A percentile compares a stretch with the other conserved stretches of the same genome.
Evolutionary conservation across 352 stramenopile genomes (phyloP).

Genomic region (Hyaloperonospora brassicae): DNA sequence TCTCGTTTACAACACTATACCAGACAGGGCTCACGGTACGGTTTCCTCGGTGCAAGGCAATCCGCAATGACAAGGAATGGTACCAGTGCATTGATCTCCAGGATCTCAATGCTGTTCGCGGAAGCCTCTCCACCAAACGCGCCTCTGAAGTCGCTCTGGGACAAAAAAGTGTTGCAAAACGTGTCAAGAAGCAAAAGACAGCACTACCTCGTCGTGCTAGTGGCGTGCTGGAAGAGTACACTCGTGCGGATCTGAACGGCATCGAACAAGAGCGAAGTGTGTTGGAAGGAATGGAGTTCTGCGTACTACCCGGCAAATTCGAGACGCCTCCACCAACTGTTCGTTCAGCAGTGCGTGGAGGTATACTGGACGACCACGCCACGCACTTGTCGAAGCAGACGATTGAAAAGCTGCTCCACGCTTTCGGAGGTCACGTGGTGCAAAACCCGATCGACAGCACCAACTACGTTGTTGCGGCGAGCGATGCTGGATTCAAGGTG

Average conservation of each 20-base stretch:
- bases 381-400: conserved; percentile 52
- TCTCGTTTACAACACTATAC: conserved; percentile 76
- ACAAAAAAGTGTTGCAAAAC: conserved; percentile 49
- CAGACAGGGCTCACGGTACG: conserved; percentile 73
- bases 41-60: conserved; percentile 73
- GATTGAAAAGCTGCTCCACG: conserved; percentile 68
- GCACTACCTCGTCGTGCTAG: conserved; percentile 17
- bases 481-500: conserved; percentile 65
- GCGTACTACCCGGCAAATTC: conserved; percentile 74
- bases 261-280: conserved; percentile 50
- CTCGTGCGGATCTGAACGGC: conserved; percentile 47
- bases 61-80: conserved; percentile 79
- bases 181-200: conserved; percentile 29
- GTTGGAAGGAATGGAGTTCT: conserved; percentile 68
- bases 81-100: conserved; percentile 74
- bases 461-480: conserved; percentile 55
- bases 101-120: conserved; percentile 59
- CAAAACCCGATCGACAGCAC: conserved; percentile 76
- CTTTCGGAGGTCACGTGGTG: conserved; percentile 55
- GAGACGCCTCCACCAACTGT: conserved; percentile 14
- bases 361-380: conserved; percentile 27
- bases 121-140: conserved; percentile 58
- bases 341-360: conserved; percentile 21
- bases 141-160: conserved; percentile 63
- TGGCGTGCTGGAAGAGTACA: conserved; percentile 51